These are phyloP conservation scores for Diaporthe destruens DNA, from an alignment of 2,329 filamentous ascomycete genomes.

Conservation along the genomic window DNA sequence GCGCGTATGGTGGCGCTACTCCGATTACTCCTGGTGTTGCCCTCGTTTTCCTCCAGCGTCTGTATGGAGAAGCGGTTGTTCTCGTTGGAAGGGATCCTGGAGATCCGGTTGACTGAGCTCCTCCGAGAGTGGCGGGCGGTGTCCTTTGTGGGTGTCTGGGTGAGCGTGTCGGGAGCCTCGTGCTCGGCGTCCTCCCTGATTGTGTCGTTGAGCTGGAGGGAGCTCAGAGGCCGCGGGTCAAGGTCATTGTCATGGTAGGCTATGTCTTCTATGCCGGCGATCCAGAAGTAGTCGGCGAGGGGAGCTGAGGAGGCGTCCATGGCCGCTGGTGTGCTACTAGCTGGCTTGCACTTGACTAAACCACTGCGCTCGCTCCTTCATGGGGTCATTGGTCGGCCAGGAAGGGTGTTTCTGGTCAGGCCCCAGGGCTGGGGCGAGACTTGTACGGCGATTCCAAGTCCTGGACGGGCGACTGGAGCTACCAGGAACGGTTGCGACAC, in stretches of 20 bases:
- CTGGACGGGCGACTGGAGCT: constrained; percentile 21
- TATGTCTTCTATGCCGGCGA: constrained; percentile 77
- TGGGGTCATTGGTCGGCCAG: constrained; percentile 41
- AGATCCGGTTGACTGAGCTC: constrained; percentile 70
- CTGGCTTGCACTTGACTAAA: constrained; percentile 34
- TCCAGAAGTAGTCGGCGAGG: constrained; percentile 82
- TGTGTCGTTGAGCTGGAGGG: constrained; percentile 65
- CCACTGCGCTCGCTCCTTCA: constrained; percentile 36
- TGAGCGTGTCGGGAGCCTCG: constrained; percentile 55
- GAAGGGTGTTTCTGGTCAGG: constrained; percentile 10
- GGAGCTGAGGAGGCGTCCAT: constrained; percentile 74
- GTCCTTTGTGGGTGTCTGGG: constrained; percentile 48
- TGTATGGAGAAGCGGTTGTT: constrained; percentile 65
- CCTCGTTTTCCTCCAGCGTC: constrained; percentile 68
- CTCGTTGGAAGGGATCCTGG: constrained; percentile 60
- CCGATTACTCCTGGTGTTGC: constrained; percentile 69
- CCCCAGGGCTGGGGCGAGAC: constrained; percentile 36
- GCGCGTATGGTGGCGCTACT: constrained; percentile 75
- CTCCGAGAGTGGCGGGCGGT: constrained; percentile 71
- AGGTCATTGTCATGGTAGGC: constrained; percentile 68
- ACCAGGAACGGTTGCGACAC: constrained; percentile 3
- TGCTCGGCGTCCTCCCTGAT: constrained; percentile 74
- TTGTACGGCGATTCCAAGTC: constrained; percentile 29
- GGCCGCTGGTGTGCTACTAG: constrained; percentile 52
- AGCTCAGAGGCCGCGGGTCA: constrained; percentile 50